Evolutionary conservation across 2,329 filamentous ascomycete species (phyloP).

Genomic region (Dothideomycetidae sp.): DNA sequence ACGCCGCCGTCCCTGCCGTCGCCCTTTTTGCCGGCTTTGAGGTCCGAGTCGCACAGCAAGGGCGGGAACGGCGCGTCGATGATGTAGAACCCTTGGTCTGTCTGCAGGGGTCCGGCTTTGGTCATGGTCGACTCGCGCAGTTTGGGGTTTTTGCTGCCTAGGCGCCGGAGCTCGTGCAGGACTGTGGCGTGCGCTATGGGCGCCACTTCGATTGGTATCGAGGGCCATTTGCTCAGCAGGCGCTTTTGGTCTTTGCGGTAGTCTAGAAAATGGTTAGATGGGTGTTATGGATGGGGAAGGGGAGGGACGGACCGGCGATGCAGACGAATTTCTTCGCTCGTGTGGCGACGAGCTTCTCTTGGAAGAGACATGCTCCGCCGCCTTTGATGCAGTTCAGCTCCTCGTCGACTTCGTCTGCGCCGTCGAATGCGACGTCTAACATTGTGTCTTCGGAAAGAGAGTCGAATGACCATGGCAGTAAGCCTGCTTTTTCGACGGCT

Average conservation of each 20-base stretch:
- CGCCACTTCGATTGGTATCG: slow-evolving; percentile 84
- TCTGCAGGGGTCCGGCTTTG: slow-evolving; percentile 73
- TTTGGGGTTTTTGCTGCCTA: slow-evolving; percentile 58
- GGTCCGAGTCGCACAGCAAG: slow-evolving; percentile 50
- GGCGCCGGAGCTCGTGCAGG: slow-evolving; percentile 51
- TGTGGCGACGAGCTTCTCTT: slow-evolving; percentile 89
- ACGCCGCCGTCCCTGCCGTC: slow-evolving; percentile 43
- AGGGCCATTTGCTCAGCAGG: slow-evolving; percentile 62
- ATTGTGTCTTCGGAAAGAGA: slow-evolving; percentile 48
- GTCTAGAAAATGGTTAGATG: slow-evolving; percentile 37
- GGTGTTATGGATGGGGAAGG: background rate
- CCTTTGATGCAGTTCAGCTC: slow-evolving; percentile 96
- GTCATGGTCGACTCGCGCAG: slow-evolving; percentile 58
- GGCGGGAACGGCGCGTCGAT: slow-evolving; percentile 78
- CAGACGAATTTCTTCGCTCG: slow-evolving; percentile 75
- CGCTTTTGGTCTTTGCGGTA: slow-evolving; percentile 75
- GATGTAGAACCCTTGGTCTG: slow-evolving; percentile 77
- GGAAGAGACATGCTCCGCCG: slow-evolving; percentile 91
- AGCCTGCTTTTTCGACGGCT: slow-evolving; percentile 64
- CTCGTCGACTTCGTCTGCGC: slow-evolving; percentile 90
- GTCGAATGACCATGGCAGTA: slow-evolving; percentile 65
- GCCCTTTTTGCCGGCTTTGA: slow-evolving; percentile 28
- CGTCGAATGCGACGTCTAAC: slow-evolving; percentile 88
- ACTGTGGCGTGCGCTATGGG: slow-evolving; percentile 71
- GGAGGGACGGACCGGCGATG: slow-evolving; percentile 51